Base-by-base conservation (phyloP, 768 basidiomycete species). In the Suillus lakei region DNA sequence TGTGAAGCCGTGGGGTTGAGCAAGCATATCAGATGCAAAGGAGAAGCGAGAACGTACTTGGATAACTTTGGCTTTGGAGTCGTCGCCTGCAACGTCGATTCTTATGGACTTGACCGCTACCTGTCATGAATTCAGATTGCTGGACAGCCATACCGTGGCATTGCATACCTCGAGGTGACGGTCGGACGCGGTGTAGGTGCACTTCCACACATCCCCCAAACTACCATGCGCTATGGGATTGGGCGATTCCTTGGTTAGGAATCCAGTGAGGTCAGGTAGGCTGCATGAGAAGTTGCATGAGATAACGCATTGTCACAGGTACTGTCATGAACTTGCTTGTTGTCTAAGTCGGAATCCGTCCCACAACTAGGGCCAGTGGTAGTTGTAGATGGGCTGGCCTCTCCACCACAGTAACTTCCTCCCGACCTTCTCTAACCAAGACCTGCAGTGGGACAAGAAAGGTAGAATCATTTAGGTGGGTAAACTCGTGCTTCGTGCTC, bases 51-150 rank as follows among this genome's bases (percentile, higher is more conserved):
- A 21, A 26, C 63, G 5, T 38, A 67, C 66, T 34, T 65, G 32
- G 28, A 26, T 54, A 32, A 65, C 39, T 44, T 46, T 39, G 16
- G 32, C 43, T n/a, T 12, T 58, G 13, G 26, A 53, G 3, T 65
- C 48, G 28, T 67, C 64, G 26, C 41, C 64, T 32, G 50, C 30
- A 21, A 36, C 18, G 28, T 53, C 53, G 51, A 34, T 58, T 13
- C 64, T 44, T 23, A 67, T 67, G 28, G 36, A 38, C 28, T 67
- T 67, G 28, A 67, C 63, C 23, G 65, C 65, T 9, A 66, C 63
- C 63, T 66, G 30, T 12, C 12, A 58, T 26, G 26, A n/a, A 58
- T 63, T 61, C 28, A 53, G 46, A 54, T n/a, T 8, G 3, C n/a
- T 32, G n/a, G 18, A 59, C n/a, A 34, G 60, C 21, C 13, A 34